Percentiles rank a stretch among this genome's conserved stretches.
These are phyloP conservation scores for Lipomyces oligophaga DNA, from an alignment of 805 yeast genomes.

Conservation along the genomic window DNA sequence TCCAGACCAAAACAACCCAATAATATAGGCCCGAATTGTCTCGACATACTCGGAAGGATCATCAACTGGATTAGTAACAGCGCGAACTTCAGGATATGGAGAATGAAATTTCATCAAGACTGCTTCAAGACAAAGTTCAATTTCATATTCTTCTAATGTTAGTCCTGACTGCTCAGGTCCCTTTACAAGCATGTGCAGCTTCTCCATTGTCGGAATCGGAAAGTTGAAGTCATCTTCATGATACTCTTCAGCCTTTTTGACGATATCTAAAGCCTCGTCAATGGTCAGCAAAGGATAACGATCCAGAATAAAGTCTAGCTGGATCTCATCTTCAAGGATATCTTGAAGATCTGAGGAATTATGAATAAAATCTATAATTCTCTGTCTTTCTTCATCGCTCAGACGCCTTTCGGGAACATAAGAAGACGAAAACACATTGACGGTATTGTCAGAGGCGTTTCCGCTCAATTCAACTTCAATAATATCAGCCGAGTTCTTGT, in stretches of 20 bases:
- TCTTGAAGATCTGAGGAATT: slow-evolving; percentile 5
- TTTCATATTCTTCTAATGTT: slow-evolving; percentile 13
- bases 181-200: slow-evolving; percentile 35
- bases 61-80: slow-evolving; percentile 36
- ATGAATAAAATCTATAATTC: slow-evolving; percentile 3
- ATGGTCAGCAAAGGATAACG: slow-evolving; percentile 16
- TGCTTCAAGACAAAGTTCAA: slow-evolving; percentile 39
- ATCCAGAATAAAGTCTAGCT: slow-evolving; percentile 13
- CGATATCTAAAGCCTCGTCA: slow-evolving; percentile 43
- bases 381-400: too few relatives aligned
- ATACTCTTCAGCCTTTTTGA: slow-evolving; percentile 41
- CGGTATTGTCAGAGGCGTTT: too few relatives aligned
- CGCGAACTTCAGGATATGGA: slow-evolving; percentile 56
- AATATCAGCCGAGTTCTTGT: too few relatives aligned
- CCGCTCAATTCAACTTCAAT: too few relatives aligned
- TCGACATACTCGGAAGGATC: slow-evolving; percentile 47
- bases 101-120: slow-evolving; percentile 44
- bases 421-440: too few relatives aligned
- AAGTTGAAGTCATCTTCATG: slow-evolving; percentile 51
- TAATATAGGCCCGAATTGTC: slow-evolving; percentile 50
- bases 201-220: slow-evolving; percentile 40
- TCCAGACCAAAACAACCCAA: slow-evolving; percentile 50
- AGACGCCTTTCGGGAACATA: too few relatives aligned
- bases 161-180: slow-evolving; percentile 32
- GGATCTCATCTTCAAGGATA: slow-evolving; percentile 5